Evolutionary conservation across 257 asterid genomes (phyloP).

Genomic region (Lavandula angustifolia): DNA sequence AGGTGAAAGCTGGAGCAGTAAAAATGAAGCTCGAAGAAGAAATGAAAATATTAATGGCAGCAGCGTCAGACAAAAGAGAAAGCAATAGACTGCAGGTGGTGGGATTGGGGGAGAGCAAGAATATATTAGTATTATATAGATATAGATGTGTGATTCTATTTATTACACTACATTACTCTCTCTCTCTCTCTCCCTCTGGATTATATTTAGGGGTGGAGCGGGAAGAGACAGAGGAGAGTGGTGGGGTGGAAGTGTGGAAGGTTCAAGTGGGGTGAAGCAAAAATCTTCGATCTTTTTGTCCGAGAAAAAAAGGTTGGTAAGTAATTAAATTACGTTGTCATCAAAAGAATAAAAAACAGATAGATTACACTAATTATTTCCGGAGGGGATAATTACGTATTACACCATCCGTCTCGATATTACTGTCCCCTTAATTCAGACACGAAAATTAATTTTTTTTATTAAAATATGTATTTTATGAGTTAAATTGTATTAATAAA

Average conservation of each 20-base stretch:
- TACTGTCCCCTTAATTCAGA: no score
- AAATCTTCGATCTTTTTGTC: constrained; percentile 29
- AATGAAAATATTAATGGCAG: constrained; percentile 3
- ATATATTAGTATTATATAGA: no score
- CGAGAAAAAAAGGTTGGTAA: neutral
- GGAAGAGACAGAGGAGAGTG: constrained; percentile 31
- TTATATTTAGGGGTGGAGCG: constrained; percentile 34
- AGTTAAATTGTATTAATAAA: no score
- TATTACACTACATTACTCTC: neutral
- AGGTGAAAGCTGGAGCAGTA: constrained; percentile 19
- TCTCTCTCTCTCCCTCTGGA: neutral
- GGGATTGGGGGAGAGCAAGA: constrained; percentile 29
- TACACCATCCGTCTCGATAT: no score
- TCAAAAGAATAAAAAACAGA: no score
- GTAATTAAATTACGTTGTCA: constrained; percentile 14
- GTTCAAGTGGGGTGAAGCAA: constrained; percentile 23
- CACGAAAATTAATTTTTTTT: no score
- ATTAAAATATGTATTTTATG: no score
- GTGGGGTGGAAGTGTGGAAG: constrained; percentile 19
- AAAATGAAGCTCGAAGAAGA: constrained; percentile 26
- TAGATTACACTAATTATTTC: no score
- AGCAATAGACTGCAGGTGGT: constrained; percentile 28
- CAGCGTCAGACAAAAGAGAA: constrained; percentile 24
- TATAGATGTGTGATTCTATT: constrained; percentile 15
- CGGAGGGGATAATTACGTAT: no score